Base-by-base conservation (phyloP, 2,329 filamentous ascomycete species). In the Paecilomyces fulvus region DNA sequence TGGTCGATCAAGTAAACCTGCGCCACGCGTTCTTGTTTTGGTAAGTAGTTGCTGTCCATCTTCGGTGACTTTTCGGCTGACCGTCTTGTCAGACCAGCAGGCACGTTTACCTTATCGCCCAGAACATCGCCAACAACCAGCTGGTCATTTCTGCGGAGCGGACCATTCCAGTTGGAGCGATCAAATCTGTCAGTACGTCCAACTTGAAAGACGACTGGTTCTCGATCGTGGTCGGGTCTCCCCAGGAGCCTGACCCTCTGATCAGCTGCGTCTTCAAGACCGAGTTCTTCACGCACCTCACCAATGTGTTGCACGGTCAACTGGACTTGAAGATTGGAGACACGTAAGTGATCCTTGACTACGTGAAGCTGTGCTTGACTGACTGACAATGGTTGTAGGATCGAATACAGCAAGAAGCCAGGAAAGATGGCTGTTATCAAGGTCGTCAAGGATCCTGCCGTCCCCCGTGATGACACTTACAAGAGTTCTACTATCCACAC, bases 401-500 rank as follows among this genome's bases (percentile, higher is more conserved):
- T 99, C 64, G 90, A 96, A 70, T 99, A 96, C 73, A 92, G 92
- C 69, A 99, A 97, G 81, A 99, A 99, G 75, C 94, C 94, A 1
- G 90, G 90, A 55, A 99, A 99, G 77, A 82, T 90, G 71, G 88
- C 92, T 55, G 75, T 85, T 5, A 88, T 99, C 68, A 97, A 97
- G 77, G 89, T 89, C 8, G 69, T 95, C 59, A 96, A 95, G 75
- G 94, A 99, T 69, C 86, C 92, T 0, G 83, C 85, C 54, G 82
- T 87, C 54, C 76, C 80, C 3, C 73, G 81, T 54, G 86, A 86
- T 51, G 94, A 99, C 73, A 83, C 85, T 60, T 99, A 99, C 80
- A 99, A 99, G 82, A 96, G 91, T 70, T 86, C 89, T 58, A 87
- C 87, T 14, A 85, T 99, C 55, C 94, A 96, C 70, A 96, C 92